phyloP scores from a whole-genome alignment of 257 asterid genomes.

The Asclepias syriaca region DNA sequence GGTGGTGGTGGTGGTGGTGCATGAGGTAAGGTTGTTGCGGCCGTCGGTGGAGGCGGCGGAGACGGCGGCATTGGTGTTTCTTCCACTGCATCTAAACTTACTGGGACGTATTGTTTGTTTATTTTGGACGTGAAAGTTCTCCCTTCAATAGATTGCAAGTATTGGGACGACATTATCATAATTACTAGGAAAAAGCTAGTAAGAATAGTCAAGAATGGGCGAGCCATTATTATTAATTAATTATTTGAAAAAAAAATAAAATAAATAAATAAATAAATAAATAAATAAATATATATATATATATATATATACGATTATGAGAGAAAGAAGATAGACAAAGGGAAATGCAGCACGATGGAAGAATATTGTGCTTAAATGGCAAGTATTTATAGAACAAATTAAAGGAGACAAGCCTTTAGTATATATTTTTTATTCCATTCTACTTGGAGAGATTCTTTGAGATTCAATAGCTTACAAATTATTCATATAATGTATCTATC shows the following conservation, averaged over 20 bases:
- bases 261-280: too few species aligned
- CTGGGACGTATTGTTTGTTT: slow-evolving; percentile 7
- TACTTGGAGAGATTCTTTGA: slow-evolving; percentile 31
- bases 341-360: not conserved
- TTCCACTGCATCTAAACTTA: not conserved
- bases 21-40: slow-evolving; percentile 14
- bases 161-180: slow-evolving; percentile 26
- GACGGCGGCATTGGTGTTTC: slow-evolving; percentile 14
- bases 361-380: not conserved
- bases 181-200: slow-evolving; percentile 34
- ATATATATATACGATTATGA: not conserved
- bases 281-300: too few species aligned
- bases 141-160: slow-evolving; percentile 29
- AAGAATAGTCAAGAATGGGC: slow-evolving; percentile 17
- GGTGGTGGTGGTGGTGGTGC: slow-evolving; percentile 37
- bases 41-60: slow-evolving; percentile 1
- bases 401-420: slow-evolving; percentile 10
- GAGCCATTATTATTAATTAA: slow-evolving; percentile 28
- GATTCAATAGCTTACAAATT: not conserved
- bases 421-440: slow-evolving; percentile 21
- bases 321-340: not conserved
- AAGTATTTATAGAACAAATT: slow-evolving; percentile 38
- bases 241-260: too few species aligned
- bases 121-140: slow-evolving; percentile 28
- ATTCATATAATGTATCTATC: not conserved